Evolutionary conservation across 352 stramenopile species (phyloP).

Genomic region (Globisporangium nodosum): DNA sequence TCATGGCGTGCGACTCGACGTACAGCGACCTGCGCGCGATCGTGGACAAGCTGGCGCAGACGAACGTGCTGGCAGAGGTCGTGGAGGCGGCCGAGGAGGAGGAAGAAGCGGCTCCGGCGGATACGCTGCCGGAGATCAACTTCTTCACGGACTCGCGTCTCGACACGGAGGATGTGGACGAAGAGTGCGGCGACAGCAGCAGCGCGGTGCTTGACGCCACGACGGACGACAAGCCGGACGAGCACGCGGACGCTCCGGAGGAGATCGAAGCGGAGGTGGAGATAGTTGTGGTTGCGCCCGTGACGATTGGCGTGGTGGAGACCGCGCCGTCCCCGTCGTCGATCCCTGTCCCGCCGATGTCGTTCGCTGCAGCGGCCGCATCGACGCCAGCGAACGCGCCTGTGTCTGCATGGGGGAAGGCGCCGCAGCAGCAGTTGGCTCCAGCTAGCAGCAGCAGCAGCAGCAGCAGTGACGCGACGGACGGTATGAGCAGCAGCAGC

Average conservation of each 20-base stretch:
- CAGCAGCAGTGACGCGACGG: constrained; percentile 6
- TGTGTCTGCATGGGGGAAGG: constrained; percentile 16
- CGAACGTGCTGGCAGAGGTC: constrained; percentile 14
- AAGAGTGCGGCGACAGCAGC: background rate
- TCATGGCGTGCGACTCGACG: constrained; percentile 69
- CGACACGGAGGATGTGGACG: constrained; percentile 15
- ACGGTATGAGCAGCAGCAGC: constrained; percentile 25
- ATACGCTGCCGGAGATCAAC: constrained; percentile 69
- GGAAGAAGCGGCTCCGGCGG: constrained; percentile 19
- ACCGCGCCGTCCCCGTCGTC: constrained; percentile 14
- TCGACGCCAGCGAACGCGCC: constrained; percentile 15
- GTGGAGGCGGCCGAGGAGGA: constrained; percentile 5
- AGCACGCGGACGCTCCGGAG: constrained; percentile 13
- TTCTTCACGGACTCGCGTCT: constrained; percentile 83
- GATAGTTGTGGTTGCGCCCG: constrained; percentile 5
- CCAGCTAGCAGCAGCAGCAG: constrained; percentile 18
- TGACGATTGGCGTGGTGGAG: constrained; percentile 8
- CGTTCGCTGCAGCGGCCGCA: constrained; percentile 37
- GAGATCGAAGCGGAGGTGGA: constrained; percentile 7
- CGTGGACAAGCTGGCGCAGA: constrained; percentile 43
- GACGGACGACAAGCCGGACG: constrained; percentile 17
- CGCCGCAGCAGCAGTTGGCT: background rate
- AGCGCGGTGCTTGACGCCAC: constrained; percentile 7
- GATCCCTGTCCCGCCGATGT: constrained; percentile 34
- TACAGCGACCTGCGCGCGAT: constrained; percentile 56